phyloP scores from a whole-genome alignment of 208 protist species.

The Phytomonas francai region DNA sequence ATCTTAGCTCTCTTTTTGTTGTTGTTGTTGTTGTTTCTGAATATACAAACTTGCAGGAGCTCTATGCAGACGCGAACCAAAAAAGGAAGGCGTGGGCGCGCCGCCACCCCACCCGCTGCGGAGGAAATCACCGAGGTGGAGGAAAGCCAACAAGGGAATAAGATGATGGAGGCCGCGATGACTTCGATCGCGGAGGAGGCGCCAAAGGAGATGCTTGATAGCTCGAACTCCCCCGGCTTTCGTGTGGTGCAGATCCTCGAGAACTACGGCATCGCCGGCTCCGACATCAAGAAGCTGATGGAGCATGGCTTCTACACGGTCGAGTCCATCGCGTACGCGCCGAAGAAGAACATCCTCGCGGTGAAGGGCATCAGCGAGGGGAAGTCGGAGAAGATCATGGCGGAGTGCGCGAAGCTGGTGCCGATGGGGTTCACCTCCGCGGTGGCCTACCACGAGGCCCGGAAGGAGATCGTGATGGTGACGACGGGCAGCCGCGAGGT shows the following conservation, averaged over 20 bases:
- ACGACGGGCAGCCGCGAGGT: constrained; percentile 98
- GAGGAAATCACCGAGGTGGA: constrained; percentile 15
- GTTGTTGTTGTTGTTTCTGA: neutral
- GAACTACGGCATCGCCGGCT: constrained; percentile 88
- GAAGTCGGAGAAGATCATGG: constrained; percentile 98
- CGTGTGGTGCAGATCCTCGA: constrained; percentile 89
- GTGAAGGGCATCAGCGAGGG: constrained; percentile 98
- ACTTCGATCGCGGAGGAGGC: neutral
- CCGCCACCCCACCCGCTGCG: constrained; percentile 8
- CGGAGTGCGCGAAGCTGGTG: constrained; percentile 92
- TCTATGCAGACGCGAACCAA: constrained; percentile 58
- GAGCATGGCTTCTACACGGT: constrained; percentile 95
- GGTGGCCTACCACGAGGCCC: constrained; percentile 92
- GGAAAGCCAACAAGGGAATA: constrained; percentile 21
- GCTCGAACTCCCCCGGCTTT: constrained; percentile 38
- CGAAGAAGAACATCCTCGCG: constrained; percentile 93
- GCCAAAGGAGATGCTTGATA: constrained; percentile 14
- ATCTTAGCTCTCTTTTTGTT: constrained; percentile 3
- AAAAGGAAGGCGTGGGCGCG: constrained; percentile 34
- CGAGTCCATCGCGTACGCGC: constrained; percentile 95
- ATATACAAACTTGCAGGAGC: neutral
- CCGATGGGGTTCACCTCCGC: constrained; percentile 98
- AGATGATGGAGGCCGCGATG: constrained; percentile 13
- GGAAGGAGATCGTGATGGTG: constrained; percentile 96
- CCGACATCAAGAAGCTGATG: constrained; percentile 97